A percentile compares a stretch with the other conserved stretches of the same genome.
Evolutionary conservation across 139 green algal genomes (phyloP).

Genomic region (Dunaliella primolecta): DNA sequence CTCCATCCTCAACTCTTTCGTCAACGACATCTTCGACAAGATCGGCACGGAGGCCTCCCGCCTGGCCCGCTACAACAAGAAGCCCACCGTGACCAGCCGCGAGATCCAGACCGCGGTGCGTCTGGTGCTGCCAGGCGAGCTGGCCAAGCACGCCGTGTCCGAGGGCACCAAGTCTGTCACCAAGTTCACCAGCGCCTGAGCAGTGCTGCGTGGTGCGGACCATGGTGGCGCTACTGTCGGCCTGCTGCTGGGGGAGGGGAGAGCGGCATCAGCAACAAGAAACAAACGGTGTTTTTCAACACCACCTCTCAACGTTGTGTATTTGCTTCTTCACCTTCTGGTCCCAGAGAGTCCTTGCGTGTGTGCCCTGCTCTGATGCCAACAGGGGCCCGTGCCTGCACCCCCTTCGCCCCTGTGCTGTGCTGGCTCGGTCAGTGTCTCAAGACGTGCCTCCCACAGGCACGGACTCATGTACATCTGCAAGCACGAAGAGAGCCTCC

Average conservation of each 20-base stretch:
- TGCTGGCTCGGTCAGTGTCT: no score
- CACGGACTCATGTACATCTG: no score
- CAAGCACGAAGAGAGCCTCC: no score
- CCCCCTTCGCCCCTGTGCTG: no score
- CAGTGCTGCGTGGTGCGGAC: neutral
- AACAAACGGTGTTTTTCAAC: slow-evolving; percentile 31
- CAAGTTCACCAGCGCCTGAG: slow-evolving; percentile 83
- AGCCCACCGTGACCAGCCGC: slow-evolving; percentile 82
- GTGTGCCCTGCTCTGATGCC: no score
- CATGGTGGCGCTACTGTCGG: no score
- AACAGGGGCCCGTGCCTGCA: no score
- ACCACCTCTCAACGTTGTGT: slow-evolving; percentile 68
- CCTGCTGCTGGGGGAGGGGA: neutral
- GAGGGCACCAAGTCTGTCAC: slow-evolving; percentile 91
- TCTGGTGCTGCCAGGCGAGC: slow-evolving; percentile 84
- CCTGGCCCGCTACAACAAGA: slow-evolving; percentile 82
- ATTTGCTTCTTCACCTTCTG: no score
- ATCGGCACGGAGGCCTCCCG: slow-evolving; percentile 71
- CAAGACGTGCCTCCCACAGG: no score
- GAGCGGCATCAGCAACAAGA: neutral
- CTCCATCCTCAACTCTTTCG: slow-evolving; percentile 98
- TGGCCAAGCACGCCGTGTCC: slow-evolving; percentile 84
- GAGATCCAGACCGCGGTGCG: slow-evolving; percentile 90
- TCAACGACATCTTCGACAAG: slow-evolving; percentile 93
- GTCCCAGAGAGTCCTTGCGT: no score